These are phyloP conservation scores for Rhytidiadelphus loreus DNA, from an alignment of 225 moss, liverwort and hornwort genomes.

Conservation along the genomic window DNA sequence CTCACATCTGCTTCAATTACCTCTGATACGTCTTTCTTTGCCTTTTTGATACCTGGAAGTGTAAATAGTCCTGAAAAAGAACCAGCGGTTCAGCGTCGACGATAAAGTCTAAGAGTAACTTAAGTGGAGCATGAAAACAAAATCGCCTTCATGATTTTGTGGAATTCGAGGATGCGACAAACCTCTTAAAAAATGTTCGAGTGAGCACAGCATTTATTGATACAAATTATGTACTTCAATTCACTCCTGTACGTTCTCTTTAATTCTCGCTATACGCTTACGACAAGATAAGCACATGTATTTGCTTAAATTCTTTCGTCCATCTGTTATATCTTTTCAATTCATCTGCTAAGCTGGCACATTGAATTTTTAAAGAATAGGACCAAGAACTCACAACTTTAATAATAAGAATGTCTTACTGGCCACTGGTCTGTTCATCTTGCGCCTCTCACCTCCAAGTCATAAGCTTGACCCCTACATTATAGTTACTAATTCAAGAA, in stretches of 20 bases:
- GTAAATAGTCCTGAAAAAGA: conserved; percentile 1
- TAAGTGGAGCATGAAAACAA: not conserved
- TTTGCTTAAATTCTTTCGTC: too few species aligned
- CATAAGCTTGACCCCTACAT: not conserved
- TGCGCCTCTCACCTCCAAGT: not conserved
- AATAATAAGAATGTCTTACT: not conserved
- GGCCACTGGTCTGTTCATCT: not conserved
- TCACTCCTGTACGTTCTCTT: not conserved
- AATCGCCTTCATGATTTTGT: not conserved
- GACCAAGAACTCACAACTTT: not conserved
- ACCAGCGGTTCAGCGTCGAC: not conserved
- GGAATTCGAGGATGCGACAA: not conserved
- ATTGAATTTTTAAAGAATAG: not conserved
- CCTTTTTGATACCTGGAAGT: conserved; percentile 7
- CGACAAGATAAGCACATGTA: not conserved
- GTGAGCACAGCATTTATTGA: not conserved
- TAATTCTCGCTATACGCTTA: not conserved
- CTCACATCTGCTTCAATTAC: not conserved
- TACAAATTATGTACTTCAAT: not conserved
- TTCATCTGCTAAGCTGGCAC: not conserved
- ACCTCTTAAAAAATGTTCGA: not conserved
- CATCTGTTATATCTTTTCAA: not conserved
- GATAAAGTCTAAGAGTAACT: not conserved
- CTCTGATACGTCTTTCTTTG: conserved; percentile 16
- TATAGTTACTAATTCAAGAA: not conserved